phyloP scores from a whole-genome alignment of 2,329 filamentous ascomycete species.

The Madurella fahalii region DNA sequence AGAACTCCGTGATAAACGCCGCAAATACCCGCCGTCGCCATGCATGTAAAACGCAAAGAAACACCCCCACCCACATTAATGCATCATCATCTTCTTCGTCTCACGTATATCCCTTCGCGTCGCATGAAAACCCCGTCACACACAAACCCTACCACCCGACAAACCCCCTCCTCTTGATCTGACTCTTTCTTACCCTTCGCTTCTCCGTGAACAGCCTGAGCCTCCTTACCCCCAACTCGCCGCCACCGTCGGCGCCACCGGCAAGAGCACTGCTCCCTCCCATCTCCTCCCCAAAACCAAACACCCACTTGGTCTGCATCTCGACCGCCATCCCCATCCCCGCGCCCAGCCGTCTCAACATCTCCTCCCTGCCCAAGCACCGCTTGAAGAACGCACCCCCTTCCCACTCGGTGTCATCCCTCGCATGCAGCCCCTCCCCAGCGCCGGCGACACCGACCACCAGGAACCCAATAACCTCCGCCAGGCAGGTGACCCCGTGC shows the following conservation, averaged over 20 bases:
- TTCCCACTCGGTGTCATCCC: constrained; percentile 59
- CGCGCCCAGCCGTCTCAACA: constrained; percentile 65
- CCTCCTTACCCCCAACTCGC: constrained; percentile 42
- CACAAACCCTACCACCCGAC: constrained; percentile 3
- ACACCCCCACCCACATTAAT: background rate
- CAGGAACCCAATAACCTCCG: constrained; percentile 74
- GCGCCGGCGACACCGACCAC: constrained; percentile 34
- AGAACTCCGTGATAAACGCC: no score
- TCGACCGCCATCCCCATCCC: constrained; percentile 35
- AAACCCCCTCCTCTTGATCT: constrained; percentile 22
- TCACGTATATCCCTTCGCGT: constrained; percentile 1
- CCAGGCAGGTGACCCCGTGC: constrained; percentile 67
- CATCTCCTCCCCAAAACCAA: constrained; percentile 39
- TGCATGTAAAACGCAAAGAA: constrained; percentile 3
- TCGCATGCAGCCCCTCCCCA: no score
- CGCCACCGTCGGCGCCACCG: constrained; percentile 26
- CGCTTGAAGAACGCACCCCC: constrained; percentile 70
- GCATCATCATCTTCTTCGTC: constrained; percentile 3
- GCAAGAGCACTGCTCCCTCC: constrained; percentile 23
- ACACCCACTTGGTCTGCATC: constrained; percentile 50
- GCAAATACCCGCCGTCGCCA: constrained; percentile 11
- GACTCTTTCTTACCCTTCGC: constrained; percentile 28
- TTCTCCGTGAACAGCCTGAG: constrained; percentile 45
- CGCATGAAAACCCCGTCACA: constrained; percentile 1
- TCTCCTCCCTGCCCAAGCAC: constrained; percentile 59